Percentiles rank a stretch among this genome's conserved stretches.
These are phyloP conservation scores for Zymoseptoria crescenta DNA, from an alignment of 2,329 filamentous ascomycete species.

Conservation along the genomic window DNA sequence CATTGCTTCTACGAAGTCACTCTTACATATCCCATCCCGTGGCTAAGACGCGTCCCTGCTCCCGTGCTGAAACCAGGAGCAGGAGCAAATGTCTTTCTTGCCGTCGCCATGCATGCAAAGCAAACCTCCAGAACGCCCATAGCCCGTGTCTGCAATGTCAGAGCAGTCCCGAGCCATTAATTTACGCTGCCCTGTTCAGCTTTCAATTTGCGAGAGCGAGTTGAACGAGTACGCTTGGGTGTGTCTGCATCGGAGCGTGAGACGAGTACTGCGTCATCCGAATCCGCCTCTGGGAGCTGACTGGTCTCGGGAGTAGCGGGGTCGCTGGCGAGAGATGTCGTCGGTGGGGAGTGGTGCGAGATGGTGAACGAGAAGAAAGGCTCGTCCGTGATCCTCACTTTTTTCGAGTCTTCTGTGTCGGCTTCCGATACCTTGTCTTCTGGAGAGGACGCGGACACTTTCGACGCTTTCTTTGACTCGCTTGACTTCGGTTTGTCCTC, in stretches of 20 bases:
- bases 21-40: no score
- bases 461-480: background rate
- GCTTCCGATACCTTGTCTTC: background rate
- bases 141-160: no score
- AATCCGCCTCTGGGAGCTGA: background rate
- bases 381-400: background rate
- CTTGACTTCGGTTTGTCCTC: background rate
- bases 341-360: constrained; percentile 1
- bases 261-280: constrained; percentile 5
- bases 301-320: background rate
- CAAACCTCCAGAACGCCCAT: background rate
- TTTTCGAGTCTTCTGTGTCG: background rate
- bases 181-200: background rate
- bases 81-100: background rate
- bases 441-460: background rate
- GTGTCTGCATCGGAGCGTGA: constrained; percentile 5
- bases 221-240: background rate
- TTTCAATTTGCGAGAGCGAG: background rate
- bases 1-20: no score
- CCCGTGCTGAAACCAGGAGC: background rate
- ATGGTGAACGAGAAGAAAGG: constrained; percentile 8
- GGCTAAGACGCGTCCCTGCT: no score
- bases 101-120: background rate
- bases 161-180: background rate
- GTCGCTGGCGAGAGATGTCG: background rate